Evolutionary conservation across 2,329 filamentous ascomycete genomes (phyloP), one percentile per base, ranked within the genome.

Genomic region (Fusarium sp.): DNA sequence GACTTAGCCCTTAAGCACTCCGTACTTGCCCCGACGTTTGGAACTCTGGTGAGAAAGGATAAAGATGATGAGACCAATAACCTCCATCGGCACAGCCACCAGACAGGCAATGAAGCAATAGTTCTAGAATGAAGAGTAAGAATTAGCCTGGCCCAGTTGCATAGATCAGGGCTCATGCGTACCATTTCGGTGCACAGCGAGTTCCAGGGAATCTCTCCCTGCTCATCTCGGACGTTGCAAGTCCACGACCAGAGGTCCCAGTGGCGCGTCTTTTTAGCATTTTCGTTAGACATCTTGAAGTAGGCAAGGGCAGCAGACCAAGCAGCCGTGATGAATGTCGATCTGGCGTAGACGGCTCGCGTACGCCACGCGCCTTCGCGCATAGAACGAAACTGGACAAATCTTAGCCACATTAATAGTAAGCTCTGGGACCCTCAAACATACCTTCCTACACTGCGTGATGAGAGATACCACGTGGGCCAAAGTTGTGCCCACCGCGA

Each of bases 241-340:
- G 58, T 31, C 58, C 58, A 61, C 11, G 58, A 61, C 58, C 58
- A 61, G 8, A 61, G 58, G 8, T 61, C 58, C 58, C 58, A 61
- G 8, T 45, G 58, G 4, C 58, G 58, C 3, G 58, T 61, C 38
- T 25, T 61, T 5, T 29, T 38, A 14, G 18, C 58, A 18, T 45
- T 40, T 5, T 18, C 10, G 22, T 27, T 58, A 2, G 56, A 58
- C 35, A 27, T 40, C 25, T 58, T 58, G 33, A 58, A 58, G 10
- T 58, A 58, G 6, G 33, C 35, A 0, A 58, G 33, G 1, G 56
- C 56, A n/a, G 56, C 56, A 58, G 33, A 38, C 56, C 56, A 58
- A 11, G 33, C 56, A n/a, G 35, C 56, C 6, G 33, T 40, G 35
- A 58, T 13, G n/a, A 58, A 36, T n/a, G 22, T 27, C 10, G 56